phyloP scores from a whole-genome alignment of 495 filamentous ascomycete genomes.

The Aspergillus cavernicola region DNA sequence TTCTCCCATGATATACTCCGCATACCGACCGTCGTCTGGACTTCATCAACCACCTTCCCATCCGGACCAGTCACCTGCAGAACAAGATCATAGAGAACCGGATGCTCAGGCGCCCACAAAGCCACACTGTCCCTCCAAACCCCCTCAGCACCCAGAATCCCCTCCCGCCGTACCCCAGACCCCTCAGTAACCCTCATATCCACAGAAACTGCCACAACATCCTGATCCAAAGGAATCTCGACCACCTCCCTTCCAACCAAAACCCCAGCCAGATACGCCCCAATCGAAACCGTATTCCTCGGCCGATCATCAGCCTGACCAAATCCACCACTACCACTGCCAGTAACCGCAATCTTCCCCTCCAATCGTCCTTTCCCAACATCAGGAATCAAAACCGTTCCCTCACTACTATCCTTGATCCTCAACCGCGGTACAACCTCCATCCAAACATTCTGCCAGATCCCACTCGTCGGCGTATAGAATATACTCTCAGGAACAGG shows the following conservation, averaged over 20 bases:
- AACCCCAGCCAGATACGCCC: conserved; percentile 12
- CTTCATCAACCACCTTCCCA: conserved; percentile 23
- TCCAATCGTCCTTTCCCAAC: conserved; percentile 25
- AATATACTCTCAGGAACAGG: conserved; percentile 40
- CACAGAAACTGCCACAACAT: conserved; percentile 23
- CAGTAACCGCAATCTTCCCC: conserved; percentile 21
- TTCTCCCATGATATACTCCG: conserved; percentile 32
- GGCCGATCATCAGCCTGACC: too few relatives aligned
- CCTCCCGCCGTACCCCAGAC: conserved; percentile 5
- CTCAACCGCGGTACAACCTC: conserved; percentile 33
- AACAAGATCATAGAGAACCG: conserved; percentile 33
- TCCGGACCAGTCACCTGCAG: conserved; percentile 24
- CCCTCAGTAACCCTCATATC: conserved; percentile 18
- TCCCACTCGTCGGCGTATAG: conserved; percentile 37
- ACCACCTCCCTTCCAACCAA: conserved; percentile 15
- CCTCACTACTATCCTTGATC: conserved; percentile 25
- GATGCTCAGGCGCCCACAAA: conserved; percentile 38
- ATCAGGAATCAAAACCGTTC: conserved; percentile 31
- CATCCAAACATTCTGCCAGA: conserved; percentile 37
- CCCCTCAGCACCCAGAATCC: conserved; percentile 15
- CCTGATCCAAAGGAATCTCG: conserved; percentile 15
- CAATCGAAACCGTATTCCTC: not conserved
- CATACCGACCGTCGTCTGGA: conserved; percentile 35
- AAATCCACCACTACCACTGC: conserved; percentile 13
- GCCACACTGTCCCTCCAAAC: conserved; percentile 31